phyloP scores from a whole-genome alignment of 23 red algal species.

The Chondrus crispus region DNA sequence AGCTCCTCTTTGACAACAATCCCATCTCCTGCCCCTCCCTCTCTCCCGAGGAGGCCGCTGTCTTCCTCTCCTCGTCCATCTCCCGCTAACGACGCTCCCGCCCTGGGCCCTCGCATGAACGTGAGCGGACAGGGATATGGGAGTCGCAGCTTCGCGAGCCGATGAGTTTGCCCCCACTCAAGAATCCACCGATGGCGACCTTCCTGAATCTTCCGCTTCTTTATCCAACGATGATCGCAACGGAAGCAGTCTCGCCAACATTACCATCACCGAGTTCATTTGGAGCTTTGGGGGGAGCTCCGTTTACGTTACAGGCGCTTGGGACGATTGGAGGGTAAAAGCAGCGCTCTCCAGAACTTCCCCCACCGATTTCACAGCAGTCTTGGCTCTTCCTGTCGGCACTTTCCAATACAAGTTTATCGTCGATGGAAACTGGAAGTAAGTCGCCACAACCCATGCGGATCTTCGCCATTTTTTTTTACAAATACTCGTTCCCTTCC shows the following conservation, averaged over 20 bases:
- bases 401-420: conserved; percentile 74
- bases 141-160: conserved; percentile 57
- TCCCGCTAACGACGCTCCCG: no score
- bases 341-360: conserved; percentile 12
- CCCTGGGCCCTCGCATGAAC: conserved; percentile 40
- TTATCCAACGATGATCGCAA: conserved; percentile 41
- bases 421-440: conserved; percentile 69
- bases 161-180: conserved; percentile 33
- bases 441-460: conserved; percentile 6
- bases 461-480: no score
- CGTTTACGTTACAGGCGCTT: conserved; percentile 63
- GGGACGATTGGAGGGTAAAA: conserved; percentile 54
- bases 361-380: conserved; percentile 37
- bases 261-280: conserved; percentile 29
- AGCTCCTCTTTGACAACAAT: no score
- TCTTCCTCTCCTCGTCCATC: no score
- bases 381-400: conserved; percentile 48
- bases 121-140: conserved; percentile 23
- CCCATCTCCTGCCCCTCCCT: no score
- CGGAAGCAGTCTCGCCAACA: conserved; percentile 1
- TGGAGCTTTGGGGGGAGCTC: conserved; percentile 59
- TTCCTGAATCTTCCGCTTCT: conserved; percentile 4
- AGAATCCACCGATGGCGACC: background rate
- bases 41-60: no score
- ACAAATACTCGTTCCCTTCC: no score